These are phyloP conservation scores for Teratosphaeria zuluensis DNA, from an alignment of 2,329 filamentous ascomycete genomes.

Conservation along the genomic window DNA sequence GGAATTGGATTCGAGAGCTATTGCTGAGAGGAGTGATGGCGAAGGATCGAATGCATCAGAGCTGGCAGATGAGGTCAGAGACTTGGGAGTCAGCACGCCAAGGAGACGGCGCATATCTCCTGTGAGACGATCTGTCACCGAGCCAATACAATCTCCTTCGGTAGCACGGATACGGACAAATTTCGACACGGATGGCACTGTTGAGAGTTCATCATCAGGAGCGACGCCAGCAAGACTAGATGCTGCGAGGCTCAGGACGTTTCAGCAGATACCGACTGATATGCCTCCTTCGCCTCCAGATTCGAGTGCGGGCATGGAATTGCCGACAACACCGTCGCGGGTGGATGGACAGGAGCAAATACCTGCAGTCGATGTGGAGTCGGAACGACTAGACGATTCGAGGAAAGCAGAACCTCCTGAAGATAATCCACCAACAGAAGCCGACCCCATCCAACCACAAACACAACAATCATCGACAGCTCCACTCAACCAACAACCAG, in stretches of 20 bases:
- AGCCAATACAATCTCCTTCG: conserved; percentile 33
- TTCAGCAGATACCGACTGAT: conserved; percentile 23
- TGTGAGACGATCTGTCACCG: conserved; percentile 24
- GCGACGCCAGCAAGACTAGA: conserved; percentile 1
- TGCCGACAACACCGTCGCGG: background rate
- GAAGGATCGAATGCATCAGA: background rate
- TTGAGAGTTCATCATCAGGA: conserved; percentile 4
- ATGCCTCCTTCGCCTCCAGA: conserved; percentile 27
- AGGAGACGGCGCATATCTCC: conserved; percentile 10
- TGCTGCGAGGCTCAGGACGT: conserved; percentile 9
- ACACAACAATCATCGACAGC: background rate
- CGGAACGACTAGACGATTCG: background rate
- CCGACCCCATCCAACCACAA: background rate
- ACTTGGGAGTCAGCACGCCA: conserved; percentile 8
- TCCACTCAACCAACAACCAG: background rate
- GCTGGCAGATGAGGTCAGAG: conserved; percentile 2
- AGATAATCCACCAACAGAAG: background rate
- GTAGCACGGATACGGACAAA: conserved; percentile 27
- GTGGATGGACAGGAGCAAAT: no score
- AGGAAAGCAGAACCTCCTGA: no score
- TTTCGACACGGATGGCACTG: conserved; percentile 19
- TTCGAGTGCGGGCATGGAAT: conserved; percentile 19
- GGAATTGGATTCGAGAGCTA: conserved; percentile 1
- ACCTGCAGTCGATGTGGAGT: background rate
- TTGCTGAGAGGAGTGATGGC: conserved; percentile 4